Evolutionary conservation across 306 rosid genomes (phyloP).

Genomic region (Pterocarpus santalinus): DNA sequence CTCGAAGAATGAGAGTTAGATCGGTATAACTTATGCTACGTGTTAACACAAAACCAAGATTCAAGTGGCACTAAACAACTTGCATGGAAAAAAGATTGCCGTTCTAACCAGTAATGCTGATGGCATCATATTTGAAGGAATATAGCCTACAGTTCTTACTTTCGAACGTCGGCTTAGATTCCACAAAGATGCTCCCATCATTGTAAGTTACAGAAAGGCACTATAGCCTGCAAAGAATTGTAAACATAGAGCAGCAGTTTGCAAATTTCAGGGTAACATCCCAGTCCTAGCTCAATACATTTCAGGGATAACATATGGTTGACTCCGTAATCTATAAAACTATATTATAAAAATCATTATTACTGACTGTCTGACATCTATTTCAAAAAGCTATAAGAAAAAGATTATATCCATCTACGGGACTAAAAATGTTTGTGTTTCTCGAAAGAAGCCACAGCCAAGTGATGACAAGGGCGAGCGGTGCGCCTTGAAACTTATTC

Average conservation of each 20-base stretch:
- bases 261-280: conserved; percentile 11
- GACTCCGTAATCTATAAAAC: background rate
- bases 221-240: conserved; percentile 5
- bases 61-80: background rate
- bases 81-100: conserved; percentile 1
- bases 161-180: conserved; percentile 3
- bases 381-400: conserved; percentile 2
- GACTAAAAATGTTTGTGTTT: conserved; percentile 25
- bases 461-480: conserved; percentile 40
- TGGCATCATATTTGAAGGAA: background rate
- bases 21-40: background rate
- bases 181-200: conserved; percentile 3
- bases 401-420: conserved; percentile 28
- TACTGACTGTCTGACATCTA: background rate
- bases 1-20: background rate
- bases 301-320: conserved; percentile 23
- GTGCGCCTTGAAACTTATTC: conserved; percentile 22
- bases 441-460: conserved; percentile 42
- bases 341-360: background rate
- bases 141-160: background rate
- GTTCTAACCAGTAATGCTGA: background rate
- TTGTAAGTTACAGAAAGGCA: conserved; percentile 1
- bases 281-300: background rate
- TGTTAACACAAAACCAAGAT: background rate
- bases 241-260: conserved; percentile 26